Conservation (phyloP, 257 asterid genomes). For the Jaltomata sinuosa region DNA sequence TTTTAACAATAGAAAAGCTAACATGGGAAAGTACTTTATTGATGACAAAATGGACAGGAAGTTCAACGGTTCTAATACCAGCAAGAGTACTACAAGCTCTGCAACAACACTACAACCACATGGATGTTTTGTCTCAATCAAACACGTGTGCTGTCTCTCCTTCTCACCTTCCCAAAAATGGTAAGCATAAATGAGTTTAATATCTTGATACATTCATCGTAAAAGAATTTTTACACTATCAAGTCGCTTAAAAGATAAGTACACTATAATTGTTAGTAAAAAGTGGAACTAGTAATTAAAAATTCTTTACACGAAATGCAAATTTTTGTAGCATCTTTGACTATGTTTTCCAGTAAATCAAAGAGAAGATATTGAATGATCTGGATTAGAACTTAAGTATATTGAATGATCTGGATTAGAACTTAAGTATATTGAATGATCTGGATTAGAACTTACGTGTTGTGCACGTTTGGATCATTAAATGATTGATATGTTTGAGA, state of each 20-base stretch:
- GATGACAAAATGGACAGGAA: conserved; percentile 22
- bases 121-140: conserved; percentile 24
- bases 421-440: background rate
- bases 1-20: background rate
- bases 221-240: background rate
- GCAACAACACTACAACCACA: conserved; percentile 40
- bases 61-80: conserved; percentile 74
- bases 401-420: background rate
- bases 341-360: background rate
- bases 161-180: conserved; percentile 11
- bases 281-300: too few relatives aligned
- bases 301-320: background rate
- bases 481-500: background rate
- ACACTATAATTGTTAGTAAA: background rate
- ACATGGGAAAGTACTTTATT: background rate
- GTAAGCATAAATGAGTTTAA: background rate
- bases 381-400: background rate
- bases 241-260: background rate
- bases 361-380: background rate
- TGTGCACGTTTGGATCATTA: background rate
- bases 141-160: background rate
- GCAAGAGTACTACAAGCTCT: conserved; percentile 66
- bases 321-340: background rate
- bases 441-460: background rate
- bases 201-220: background rate